These are phyloP conservation scores for Penicillium pulvis DNA, from an alignment of 495 filamentous ascomycete species.

Conservation along the genomic window DNA sequence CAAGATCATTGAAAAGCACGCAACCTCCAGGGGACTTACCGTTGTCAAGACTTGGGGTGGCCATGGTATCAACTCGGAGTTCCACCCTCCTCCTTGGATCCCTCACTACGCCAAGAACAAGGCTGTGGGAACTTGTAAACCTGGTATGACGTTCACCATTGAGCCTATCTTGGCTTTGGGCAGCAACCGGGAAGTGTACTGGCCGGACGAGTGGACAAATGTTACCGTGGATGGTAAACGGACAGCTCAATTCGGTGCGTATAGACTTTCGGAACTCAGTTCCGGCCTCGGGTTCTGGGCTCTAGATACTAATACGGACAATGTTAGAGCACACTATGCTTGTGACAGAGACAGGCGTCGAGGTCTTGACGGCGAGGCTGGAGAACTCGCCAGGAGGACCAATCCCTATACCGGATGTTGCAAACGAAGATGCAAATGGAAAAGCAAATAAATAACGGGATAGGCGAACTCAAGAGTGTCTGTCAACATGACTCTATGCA, in stretches of 20 bases:
- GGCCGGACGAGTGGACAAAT: conserved; percentile 77
- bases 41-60: conserved; percentile 71
- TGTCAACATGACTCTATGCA: no score
- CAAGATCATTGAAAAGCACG: conserved; percentile 68
- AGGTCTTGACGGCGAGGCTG: conserved; percentile 77
- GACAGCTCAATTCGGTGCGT: conserved; percentile 65
- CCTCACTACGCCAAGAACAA: conserved; percentile 76
- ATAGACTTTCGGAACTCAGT: neutral
- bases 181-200: conserved; percentile 64
- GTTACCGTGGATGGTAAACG: conserved; percentile 67
- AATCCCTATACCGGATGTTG: conserved; percentile 56
- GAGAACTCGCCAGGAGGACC: conserved; percentile 76
- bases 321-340: conserved; percentile 74
- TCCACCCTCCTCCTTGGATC: conserved; percentile 70
- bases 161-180: conserved; percentile 73
- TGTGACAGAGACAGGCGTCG: conserved; percentile 85
- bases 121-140: conserved; percentile 67
- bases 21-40: conserved; percentile 61
- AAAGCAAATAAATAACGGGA: neutral
- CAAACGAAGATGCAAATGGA: neutral
- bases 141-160: conserved; percentile 75
- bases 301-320: neutral
- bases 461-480: no score
- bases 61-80: conserved; percentile 69
- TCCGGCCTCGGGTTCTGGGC: no score